Percentiles rank a stretch among this genome's conserved stretches.
Conservation (phyloP, 192 early-diverging fungal genomes). For the Podila clonocystis region DNA sequence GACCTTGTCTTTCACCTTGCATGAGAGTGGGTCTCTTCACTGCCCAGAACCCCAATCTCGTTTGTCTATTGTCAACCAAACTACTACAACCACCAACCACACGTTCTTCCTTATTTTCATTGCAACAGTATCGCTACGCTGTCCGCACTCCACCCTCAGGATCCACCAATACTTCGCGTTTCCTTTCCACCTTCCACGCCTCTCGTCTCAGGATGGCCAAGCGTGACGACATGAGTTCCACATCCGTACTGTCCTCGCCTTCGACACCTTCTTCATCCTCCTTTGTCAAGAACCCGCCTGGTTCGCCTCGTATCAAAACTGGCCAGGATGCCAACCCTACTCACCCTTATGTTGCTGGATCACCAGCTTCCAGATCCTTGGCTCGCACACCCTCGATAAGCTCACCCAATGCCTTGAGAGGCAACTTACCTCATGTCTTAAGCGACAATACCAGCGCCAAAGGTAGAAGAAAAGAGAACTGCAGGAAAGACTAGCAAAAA, state of each 20-base stretch:
- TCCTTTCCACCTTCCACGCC: background rate
- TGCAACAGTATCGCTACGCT: background rate
- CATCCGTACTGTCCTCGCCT: conserved; percentile 4
- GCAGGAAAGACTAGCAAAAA: background rate
- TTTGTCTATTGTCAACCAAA: too few species aligned
- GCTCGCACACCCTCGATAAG: conserved; percentile 7
- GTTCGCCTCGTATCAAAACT: background rate
- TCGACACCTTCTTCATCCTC: background rate
- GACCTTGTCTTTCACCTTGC: too few species aligned
- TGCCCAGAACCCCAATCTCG: too few species aligned
- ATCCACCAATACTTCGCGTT: background rate
- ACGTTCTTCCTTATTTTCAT: too few species aligned
- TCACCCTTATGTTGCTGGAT: conserved; percentile 12
- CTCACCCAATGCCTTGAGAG: conserved; percentile 1
- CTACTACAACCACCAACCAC: too few species aligned
- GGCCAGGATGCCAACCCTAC: background rate
- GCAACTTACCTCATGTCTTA: background rate
- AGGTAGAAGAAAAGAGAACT: background rate
- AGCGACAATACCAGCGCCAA: background rate
- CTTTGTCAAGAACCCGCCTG: background rate
- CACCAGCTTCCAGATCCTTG: background rate
- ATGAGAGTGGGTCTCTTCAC: too few species aligned
- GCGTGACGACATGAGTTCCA: conserved; percentile 17
- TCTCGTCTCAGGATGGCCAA: conserved; percentile 21
- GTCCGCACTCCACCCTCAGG: background rate